Base-by-base conservation (phyloP, 768 basidiomycete species). In the Tricholoma terreum region DNA sequence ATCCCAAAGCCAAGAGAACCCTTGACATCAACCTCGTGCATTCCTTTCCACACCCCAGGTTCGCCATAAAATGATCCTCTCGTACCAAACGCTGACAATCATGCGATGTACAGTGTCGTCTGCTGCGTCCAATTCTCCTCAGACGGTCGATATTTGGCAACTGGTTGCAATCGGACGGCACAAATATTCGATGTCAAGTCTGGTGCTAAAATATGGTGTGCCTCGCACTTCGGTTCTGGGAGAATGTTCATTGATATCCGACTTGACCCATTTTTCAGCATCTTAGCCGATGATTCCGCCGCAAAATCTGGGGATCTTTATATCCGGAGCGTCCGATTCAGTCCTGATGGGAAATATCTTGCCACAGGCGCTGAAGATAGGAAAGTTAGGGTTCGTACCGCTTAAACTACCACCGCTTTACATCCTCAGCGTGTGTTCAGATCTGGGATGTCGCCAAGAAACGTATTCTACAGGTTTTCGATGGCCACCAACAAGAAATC, bases 321-420 rank as follows among this genome's bases (percentile, higher is more conserved):
- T 50, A 74, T 75, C 52, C 71, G 92, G 48, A 90, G 89, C 64
- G 89, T 93, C 15, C 89, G 86, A 65, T 90, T 90, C 75, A 96
- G 93, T 52, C 90, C 92, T 12, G 94, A 98, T 71, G 93, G 95
- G 24, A 93, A 91, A 70, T 86, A 80, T 59, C 83, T 98, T 31
- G 96, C 96, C 30, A 98, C 96, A 4, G 96, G 96, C 8, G 94
- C 94, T 0, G 96, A 98, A 72, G 96, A 98, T 74, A 84, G 89
- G 58, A 86, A 89, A 67, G 93, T 98, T 65, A 79, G 96, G 65
- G 94, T 95, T 67, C 67, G 83, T 69, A 3, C 11, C 17, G 15
- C 9, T 2, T 36, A 2, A 19, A 7, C 9, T 40, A 8, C 2
- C 12, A 50, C 24, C 15, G 52, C 33, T 15, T 30, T 4, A 15